Evolutionary conservation across 1,284 basidiomycete genomes (phyloP).

Genomic region (Puccinia horiana): DNA sequence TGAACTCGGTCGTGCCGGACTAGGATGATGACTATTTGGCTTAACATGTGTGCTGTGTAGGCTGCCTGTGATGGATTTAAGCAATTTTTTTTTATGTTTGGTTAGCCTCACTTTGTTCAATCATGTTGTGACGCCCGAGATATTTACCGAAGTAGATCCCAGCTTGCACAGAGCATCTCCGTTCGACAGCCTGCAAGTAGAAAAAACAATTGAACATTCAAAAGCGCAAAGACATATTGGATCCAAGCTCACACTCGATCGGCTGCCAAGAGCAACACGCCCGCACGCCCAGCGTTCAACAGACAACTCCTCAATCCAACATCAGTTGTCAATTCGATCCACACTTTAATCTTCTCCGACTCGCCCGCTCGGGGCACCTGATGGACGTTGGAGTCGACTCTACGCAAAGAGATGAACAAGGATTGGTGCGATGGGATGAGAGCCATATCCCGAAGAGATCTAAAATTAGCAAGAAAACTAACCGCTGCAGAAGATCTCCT

Average conservation of each 20-base stretch:
- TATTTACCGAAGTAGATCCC: conserved; percentile 26
- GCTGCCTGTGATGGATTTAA: conserved; percentile 21
- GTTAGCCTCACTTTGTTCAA: not conserved
- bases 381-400: not conserved
- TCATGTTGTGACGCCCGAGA: not conserved
- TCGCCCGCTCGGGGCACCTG: not conserved
- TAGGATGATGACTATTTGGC: conserved; percentile 27
- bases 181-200: conserved; percentile 21
- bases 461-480: not conserved
- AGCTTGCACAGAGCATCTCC: conserved; percentile 45
- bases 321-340: conserved; percentile 26
- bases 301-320: conserved; percentile 22
- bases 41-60: conserved; percentile 10
- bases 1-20: conserved; percentile 34
- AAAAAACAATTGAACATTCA: not conserved
- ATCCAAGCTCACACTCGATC: conserved; percentile 39
- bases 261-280: conserved; percentile 30
- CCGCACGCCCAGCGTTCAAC: not conserved
- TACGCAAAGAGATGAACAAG: conserved; percentile 10
- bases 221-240: not conserved
- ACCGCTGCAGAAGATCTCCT: conserved; percentile 35
- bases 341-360: not conserved
- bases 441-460: not conserved
- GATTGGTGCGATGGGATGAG: not conserved
- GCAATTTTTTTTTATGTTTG: too few species aligned